Conservation (phyloP, 2,329 filamentous ascomycete genomes). For the Pseudocercospora fuligena region DNA sequence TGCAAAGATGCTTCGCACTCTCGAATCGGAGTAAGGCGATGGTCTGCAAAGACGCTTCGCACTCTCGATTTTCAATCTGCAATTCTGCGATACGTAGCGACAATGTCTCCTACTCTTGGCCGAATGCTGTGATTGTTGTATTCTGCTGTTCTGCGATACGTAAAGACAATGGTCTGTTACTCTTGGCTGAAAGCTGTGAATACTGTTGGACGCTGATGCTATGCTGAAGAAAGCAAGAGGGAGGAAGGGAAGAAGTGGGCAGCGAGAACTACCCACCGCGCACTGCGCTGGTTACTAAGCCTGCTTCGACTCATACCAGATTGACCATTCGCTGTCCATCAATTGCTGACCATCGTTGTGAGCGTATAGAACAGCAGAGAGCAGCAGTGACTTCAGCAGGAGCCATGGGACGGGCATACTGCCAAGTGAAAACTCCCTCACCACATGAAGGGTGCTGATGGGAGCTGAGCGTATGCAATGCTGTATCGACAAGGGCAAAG, state of each 20-base stretch:
- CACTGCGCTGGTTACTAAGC: not conserved
- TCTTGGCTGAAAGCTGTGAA: not conserved
- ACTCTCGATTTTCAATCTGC: not conserved
- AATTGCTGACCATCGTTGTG: too few relatives aligned
- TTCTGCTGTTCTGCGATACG: not conserved
- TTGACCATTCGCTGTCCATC: not conserved
- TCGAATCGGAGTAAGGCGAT: not conserved
- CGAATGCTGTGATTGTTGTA: not conserved
- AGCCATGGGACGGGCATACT: not conserved
- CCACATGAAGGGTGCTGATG: not conserved
- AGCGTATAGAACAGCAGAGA: not conserved
- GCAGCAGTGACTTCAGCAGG: not conserved
- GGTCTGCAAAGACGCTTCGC: not conserved
- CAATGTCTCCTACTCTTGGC: not conserved
- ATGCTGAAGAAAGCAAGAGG: not conserved
- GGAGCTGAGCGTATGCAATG: not conserved
- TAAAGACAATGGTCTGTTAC: not conserved
- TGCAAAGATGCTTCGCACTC: too few relatives aligned
- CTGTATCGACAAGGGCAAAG: not conserved
- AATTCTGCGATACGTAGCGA: not conserved
- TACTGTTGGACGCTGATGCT: not conserved
- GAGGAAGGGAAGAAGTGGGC: not conserved
- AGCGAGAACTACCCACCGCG: not conserved
- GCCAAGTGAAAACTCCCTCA: not conserved
- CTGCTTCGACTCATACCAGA: not conserved